Evolutionary conservation across 257 asterid species (phyloP), one percentile per base, ranked within the genome.

Genomic region (Salvia hispanica): DNA sequence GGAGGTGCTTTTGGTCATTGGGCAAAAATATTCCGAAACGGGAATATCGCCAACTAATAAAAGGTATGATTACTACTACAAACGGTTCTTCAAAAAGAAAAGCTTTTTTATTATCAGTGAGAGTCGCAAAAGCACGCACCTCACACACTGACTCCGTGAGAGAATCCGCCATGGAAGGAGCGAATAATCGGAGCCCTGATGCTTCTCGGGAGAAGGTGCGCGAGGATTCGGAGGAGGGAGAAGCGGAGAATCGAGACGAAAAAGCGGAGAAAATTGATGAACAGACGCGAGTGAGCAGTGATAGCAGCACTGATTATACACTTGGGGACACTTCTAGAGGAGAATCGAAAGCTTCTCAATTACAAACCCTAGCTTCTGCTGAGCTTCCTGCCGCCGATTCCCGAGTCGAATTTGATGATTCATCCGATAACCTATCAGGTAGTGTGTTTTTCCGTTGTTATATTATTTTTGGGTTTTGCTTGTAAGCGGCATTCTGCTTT

Each of bases 371-470:
- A 69, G 71, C 76, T 14, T 57, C 81, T 43, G 74, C 61, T 51
- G 67, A 64, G 64, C 66, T 70, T 2, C 14, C 72, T 7, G 54
- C 55, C 9, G 62, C 66, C 48, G 80, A 73, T 70, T 76, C 57
- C 14, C 76, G 52, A 21, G 73, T 64, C 64, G 75, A 80, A 73
- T 67, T 78, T 71, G 76, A 72, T 66, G 82, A 63, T 46, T 76
- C 83, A 10, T 77, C 87, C 42, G 74, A 64, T 69, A 67, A 65
- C 31, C 77, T 83, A 46, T 78, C 86, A 16, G 88, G 88, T 83
- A 72, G 58, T 72, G 34, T 40, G 36, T 25, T 16, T 25, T 16
- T 31, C 4, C 45, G 9, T 34, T 68, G 53, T 50, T 34, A 51
- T 36, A 12, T 8, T 53, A 15, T 44, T 54, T 59, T 64, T 37